phyloP scores from a whole-genome alignment of 2,329 filamentous ascomycete species.

The Epicoccum nigrum region DNA sequence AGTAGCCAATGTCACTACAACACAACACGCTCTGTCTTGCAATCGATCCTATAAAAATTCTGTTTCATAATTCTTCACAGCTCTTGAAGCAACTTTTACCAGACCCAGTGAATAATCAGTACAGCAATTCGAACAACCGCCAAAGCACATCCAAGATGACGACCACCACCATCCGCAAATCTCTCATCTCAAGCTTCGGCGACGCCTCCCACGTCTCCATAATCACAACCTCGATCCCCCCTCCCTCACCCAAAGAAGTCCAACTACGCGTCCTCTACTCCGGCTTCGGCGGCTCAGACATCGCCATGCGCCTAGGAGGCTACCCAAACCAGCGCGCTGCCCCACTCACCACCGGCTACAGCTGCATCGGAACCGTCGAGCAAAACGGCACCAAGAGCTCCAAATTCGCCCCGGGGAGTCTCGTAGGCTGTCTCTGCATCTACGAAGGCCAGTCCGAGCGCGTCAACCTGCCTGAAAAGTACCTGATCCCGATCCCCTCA shows the following conservation, averaged over 20 bases:
- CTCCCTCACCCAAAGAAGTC: conserved; percentile 54
- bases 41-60: not conserved
- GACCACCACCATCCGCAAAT: conserved; percentile 50
- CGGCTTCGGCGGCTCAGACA: conserved; percentile 57
- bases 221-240: conserved; percentile 44
- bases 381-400: conserved; percentile 44
- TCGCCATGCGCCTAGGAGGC: conserved; percentile 57
- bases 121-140: too few species aligned
- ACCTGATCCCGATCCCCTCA: conserved; percentile 52
- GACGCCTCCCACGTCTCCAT: conserved; percentile 49
- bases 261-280: conserved; percentile 57
- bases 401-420: conserved; percentile 31
- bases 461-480: conserved; percentile 56
- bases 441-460: conserved; percentile 52
- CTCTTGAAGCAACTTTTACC: not conserved
- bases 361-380: conserved; percentile 53
- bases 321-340: conserved; percentile 56
- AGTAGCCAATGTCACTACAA: not conserved
- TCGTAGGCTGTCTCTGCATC: conserved; percentile 37
- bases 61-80: not conserved
- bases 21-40: not conserved
- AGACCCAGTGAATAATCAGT: too few species aligned
- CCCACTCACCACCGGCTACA: conserved; percentile 59
- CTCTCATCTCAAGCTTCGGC: conserved; percentile 53
- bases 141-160: not conserved